A percentile compares a stretch with the other conserved stretches of the same genome.
These are phyloP conservation scores for Ganoderma meredithae DNA, from an alignment of 1,284 basidiomycete species.

Conservation along the genomic window DNA sequence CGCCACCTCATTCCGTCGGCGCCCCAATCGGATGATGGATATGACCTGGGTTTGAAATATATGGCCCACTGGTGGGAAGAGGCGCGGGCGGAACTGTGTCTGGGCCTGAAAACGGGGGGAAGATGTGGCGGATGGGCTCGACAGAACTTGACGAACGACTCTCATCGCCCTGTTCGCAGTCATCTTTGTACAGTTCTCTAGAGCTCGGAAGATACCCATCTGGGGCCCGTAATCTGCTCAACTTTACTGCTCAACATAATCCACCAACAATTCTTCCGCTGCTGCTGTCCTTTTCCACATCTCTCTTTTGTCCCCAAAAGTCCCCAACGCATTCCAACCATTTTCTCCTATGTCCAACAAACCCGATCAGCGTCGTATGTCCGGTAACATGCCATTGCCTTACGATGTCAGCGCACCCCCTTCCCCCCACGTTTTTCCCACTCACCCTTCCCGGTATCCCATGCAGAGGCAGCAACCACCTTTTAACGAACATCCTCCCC, in stretches of 20 bases:
- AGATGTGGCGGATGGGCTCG: slow-evolving; percentile 18
- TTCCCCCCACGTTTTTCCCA: slow-evolving; percentile 25
- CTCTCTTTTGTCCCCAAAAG: slow-evolving; percentile 29
- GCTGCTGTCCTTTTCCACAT: slow-evolving; percentile 13
- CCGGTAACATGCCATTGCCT: slow-evolving; percentile 26
- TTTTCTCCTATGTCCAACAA: slow-evolving; percentile 28
- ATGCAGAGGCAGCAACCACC: slow-evolving; percentile 30
- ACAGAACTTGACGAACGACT: slow-evolving; percentile 27
- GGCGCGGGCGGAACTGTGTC: neutral
- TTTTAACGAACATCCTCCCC: slow-evolving; percentile 39
- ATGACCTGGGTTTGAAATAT: neutral
- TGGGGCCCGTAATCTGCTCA: slow-evolving; percentile 21
- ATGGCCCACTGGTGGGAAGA: neutral
- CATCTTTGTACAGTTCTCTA: slow-evolving; percentile 27
- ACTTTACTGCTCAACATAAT: slow-evolving; percentile 32
- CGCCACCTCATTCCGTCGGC: slow-evolving; percentile 21
- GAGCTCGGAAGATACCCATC: slow-evolving; percentile 31
- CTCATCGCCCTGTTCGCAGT: slow-evolving; percentile 24
- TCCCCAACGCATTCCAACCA: slow-evolving; percentile 10
- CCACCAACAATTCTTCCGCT: slow-evolving; percentile 8
- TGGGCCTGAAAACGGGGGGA: neutral
- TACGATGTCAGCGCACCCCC: slow-evolving; percentile 31
- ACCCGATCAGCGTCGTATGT: slow-evolving; percentile 23
- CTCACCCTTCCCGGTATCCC: slow-evolving; percentile 28
- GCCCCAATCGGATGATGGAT: slow-evolving; percentile 3